Conservation (phyloP, 257 asterid genomes). For the Leptodermis oblonga region DNA sequence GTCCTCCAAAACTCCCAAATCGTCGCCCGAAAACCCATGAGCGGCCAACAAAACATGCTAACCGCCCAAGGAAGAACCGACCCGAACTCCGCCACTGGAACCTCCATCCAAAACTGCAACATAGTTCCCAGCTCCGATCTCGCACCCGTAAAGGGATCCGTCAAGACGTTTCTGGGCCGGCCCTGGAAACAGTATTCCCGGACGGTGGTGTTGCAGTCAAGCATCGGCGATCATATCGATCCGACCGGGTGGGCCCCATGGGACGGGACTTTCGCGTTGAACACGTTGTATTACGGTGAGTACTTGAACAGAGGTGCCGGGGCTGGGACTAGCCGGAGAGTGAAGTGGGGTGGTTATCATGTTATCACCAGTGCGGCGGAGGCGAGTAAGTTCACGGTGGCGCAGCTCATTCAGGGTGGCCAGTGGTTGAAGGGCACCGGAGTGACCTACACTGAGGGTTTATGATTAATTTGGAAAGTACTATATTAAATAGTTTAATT, state of each 20-base stretch:
- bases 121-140: slow-evolving; percentile 16
- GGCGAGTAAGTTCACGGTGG: slow-evolving; percentile 21
- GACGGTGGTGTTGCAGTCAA: slow-evolving; percentile 17
- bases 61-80: slow-evolving; percentile 28
- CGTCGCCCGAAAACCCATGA: slow-evolving; percentile 14
- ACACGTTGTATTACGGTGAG: slow-evolving; percentile 22
- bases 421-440: slow-evolving; percentile 20
- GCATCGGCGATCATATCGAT: slow-evolving; percentile 15
- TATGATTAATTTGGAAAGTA: too few species aligned
- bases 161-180: slow-evolving; percentile 21
- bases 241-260: slow-evolving; percentile 23
- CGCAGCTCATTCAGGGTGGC: slow-evolving; percentile 19
- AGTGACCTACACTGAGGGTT: slow-evolving; percentile 26
- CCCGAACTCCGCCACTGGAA: slow-evolving; percentile 12
- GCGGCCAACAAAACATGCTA: slow-evolving; percentile 12
- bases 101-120: slow-evolving; percentile 19
- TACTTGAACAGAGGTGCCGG: slow-evolving; percentile 24
- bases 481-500: too few species aligned
- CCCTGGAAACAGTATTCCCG: slow-evolving; percentile 25
- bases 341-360: slow-evolving; percentile 20
- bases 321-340: slow-evolving; percentile 17
- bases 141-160: background rate
- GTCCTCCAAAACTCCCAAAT: slow-evolving; percentile 22
- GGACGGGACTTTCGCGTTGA: slow-evolving; percentile 15
- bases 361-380: slow-evolving; percentile 6